A percentile compares a stretch with the other conserved stretches of the same genome.
Evolutionary conservation across 1,284 basidiomycete species (phyloP).

Genomic region (Pulveroboletus sp.): DNA sequence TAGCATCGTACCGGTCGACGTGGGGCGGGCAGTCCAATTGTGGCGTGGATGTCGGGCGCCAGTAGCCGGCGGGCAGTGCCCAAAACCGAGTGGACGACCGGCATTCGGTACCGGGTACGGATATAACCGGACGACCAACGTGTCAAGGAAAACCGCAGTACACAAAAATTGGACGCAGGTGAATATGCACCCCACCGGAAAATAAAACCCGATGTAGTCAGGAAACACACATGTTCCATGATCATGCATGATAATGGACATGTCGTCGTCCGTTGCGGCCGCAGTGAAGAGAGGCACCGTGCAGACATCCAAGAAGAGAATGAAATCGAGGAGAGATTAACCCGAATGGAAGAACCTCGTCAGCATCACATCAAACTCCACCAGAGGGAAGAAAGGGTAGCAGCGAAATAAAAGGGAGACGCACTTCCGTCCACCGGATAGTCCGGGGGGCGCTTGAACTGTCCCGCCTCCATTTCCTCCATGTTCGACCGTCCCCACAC

Average conservation of each 20-base stretch:
- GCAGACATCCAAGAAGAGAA: background rate
- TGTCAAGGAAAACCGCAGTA: background rate
- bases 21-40: slow-evolving; percentile 4
- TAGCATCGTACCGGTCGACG: slow-evolving; percentile 6
- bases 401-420: slow-evolving; percentile 12
- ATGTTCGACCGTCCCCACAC: background rate
- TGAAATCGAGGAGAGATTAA: background rate
- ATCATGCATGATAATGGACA: background rate
- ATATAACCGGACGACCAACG: slow-evolving; percentile 12
- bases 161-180: background rate
- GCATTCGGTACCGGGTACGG: slow-evolving; percentile 11
- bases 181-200: background rate
- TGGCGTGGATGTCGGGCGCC: background rate
- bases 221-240: background rate
- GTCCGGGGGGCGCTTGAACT: slow-evolving; percentile 10
- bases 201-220: background rate
- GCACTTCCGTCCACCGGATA: slow-evolving; percentile 31
- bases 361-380: slow-evolving; percentile 13
- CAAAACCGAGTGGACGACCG: slow-evolving; percentile 1
- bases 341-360: slow-evolving; percentile 2
- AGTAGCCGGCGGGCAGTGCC: slow-evolving; percentile 21
- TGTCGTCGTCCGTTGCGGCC: slow-evolving; percentile 1
- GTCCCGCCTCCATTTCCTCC: slow-evolving; percentile 15
- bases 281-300: background rate
- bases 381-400: background rate